phyloP scores from a whole-genome alignment of 805 yeast genomes.

The Lachancea mirantina region DNA sequence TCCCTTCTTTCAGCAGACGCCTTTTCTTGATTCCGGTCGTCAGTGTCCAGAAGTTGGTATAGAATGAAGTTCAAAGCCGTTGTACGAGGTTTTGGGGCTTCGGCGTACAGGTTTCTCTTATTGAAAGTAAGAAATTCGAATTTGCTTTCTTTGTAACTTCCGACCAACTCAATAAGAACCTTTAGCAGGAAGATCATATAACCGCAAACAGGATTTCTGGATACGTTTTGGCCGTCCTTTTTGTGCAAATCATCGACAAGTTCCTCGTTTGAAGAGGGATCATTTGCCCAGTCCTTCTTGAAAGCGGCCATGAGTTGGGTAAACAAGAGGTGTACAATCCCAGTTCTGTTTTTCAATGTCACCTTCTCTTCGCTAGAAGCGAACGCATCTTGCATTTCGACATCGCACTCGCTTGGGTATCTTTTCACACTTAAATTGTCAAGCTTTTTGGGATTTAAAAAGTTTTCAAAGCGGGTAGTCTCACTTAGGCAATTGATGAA shows the following conservation, averaged over 20 bases:
- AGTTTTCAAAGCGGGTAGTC: slow-evolving; percentile 38
- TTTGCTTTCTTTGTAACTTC: slow-evolving; percentile 75
- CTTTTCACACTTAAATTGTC: slow-evolving; percentile 24
- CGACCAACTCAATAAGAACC: slow-evolving; percentile 59
- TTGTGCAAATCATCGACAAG: slow-evolving; percentile 24
- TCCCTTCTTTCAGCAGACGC: slow-evolving; percentile 41
- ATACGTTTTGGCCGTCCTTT: slow-evolving; percentile 30
- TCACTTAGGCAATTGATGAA: slow-evolving; percentile 41
- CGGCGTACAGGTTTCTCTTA: slow-evolving; percentile 40
- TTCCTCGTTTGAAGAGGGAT: slow-evolving; percentile 29
- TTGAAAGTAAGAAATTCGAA: slow-evolving; percentile 75
- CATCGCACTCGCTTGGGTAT: slow-evolving; percentile 18
- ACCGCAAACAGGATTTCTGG: slow-evolving; percentile 51
- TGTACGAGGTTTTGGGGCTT: slow-evolving; percentile 56
- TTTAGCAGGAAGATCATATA: slow-evolving; percentile 65
- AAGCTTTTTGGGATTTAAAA: slow-evolving; percentile 33
- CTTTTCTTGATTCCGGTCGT: slow-evolving; percentile 32
- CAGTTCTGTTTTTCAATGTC: slow-evolving; percentile 34
- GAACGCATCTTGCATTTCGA: slow-evolving; percentile 17
- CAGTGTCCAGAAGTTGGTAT: slow-evolving; percentile 62
- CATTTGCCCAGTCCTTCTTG: slow-evolving; percentile 36
- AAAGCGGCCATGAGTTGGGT: slow-evolving; percentile 54
- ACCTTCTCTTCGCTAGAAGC: slow-evolving; percentile 11
- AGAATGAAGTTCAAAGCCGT: slow-evolving; percentile 71
- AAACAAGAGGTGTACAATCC: slow-evolving; percentile 56